Conservation (phyloP, 176 grass and related monocot genomes). For the Luzula sylvatica region DNA sequence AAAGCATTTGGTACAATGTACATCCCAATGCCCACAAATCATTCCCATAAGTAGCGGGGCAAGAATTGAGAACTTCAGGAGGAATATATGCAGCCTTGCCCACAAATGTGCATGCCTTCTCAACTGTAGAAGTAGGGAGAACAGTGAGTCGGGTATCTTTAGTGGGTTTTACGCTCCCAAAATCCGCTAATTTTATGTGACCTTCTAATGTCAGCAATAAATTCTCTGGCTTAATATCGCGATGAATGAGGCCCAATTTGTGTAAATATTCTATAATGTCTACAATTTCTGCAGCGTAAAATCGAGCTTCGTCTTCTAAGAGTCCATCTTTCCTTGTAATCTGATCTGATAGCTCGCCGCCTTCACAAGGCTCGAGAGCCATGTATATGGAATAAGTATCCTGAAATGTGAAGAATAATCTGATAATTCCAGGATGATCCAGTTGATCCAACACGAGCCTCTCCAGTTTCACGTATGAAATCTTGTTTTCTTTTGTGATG, state of each 20-base stretch:
- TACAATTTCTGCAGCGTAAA: slow-evolving; percentile 88
- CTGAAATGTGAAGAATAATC: slow-evolving; percentile 93
- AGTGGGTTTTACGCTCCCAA: slow-evolving; percentile 95
- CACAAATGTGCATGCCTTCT: slow-evolving; percentile 95
- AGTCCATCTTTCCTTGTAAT: slow-evolving; percentile 67
- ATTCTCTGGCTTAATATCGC: slow-evolving; percentile 98
- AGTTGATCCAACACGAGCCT: slow-evolving; percentile 94
- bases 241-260: slow-evolving; percentile 72
- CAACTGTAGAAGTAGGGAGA: slow-evolving; percentile 84
- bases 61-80: slow-evolving; percentile 93
- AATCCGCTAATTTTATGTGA: slow-evolving; percentile 94
- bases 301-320: slow-evolving; percentile 60
- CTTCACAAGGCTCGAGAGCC: slow-evolving; percentile 93
- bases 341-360: slow-evolving; percentile 89
- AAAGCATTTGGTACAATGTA: slow-evolving; percentile 94
- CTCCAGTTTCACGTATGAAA: slow-evolving; percentile 95
- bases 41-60: slow-evolving; percentile 88
- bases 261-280: slow-evolving; percentile 89
- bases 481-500: slow-evolving; percentile 98
- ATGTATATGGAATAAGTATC: slow-evolving; percentile 92
- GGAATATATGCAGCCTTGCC: slow-evolving; percentile 93
- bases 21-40: slow-evolving; percentile 97
- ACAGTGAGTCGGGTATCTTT: slow-evolving; percentile 61
- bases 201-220: slow-evolving; percentile 80
- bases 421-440: slow-evolving; percentile 90